Conservation (phyloP, 116 monocot species). For the Cymodocea nodosa region DNA sequence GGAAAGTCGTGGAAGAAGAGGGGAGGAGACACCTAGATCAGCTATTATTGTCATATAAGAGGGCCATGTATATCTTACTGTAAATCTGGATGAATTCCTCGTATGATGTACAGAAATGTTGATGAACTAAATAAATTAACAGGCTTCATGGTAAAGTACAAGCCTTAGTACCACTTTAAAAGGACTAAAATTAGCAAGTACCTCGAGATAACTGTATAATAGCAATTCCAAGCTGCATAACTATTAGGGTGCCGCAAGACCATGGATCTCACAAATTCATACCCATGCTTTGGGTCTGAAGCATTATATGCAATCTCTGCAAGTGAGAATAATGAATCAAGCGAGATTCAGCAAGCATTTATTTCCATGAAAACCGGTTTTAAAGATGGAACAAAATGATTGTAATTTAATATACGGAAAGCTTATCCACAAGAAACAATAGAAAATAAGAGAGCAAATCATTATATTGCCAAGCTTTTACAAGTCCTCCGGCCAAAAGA, state of each 20-base stretch:
- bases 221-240: slow-evolving; percentile 88
- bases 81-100: no score
- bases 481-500: no score
- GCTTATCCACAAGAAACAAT: background rate
- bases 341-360: background rate
- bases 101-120: no score
- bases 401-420: background rate
- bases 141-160: background rate
- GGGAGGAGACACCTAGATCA: no score
- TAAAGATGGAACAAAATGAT: background rate
- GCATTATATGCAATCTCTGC: slow-evolving; percentile 82
- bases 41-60: no score
- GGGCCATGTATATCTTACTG: no score
- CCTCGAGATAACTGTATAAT: slow-evolving; percentile 85
- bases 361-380: background rate
- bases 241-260: slow-evolving; percentile 67
- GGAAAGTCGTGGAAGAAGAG: no score
- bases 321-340: slow-evolving; percentile 8
- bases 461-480: no score
- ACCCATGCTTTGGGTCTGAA: slow-evolving; percentile 80
- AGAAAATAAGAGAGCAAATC: background rate
- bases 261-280: slow-evolving; percentile 69
- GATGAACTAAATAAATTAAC: background rate
- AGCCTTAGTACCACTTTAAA: background rate
- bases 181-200: slow-evolving; percentile 15